A percentile compares a stretch with the other conserved stretches of the same genome.
These are phyloP conservation scores for Rhizopus arrhizus DNA, from an alignment of 371 early-diverging fungal species.

Conservation along the genomic window DNA sequence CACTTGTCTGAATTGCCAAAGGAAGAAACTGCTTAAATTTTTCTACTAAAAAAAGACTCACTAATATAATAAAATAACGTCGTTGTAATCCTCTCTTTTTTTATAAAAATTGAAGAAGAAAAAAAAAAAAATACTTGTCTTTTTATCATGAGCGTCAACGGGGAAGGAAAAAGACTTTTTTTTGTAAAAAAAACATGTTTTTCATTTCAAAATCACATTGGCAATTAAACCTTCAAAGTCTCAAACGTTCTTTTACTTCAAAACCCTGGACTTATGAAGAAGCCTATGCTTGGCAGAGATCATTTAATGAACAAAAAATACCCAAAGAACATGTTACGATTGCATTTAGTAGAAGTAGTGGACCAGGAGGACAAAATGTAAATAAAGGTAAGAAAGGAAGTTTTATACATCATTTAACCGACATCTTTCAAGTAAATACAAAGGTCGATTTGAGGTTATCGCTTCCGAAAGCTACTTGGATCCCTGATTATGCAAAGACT, in stretches of 20 bases:
- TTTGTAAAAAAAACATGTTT: background rate
- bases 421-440: slow-evolving; percentile 67
- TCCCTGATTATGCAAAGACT: slow-evolving; percentile 71
- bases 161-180: slow-evolving; percentile 1
- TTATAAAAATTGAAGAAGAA: slow-evolving; percentile 8
- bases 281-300: slow-evolving; percentile 36
- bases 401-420: background rate
- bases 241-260: slow-evolving; percentile 11
- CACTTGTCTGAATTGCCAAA: slow-evolving; percentile 28
- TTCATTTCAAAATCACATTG: slow-evolving; percentile 5
- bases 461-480: slow-evolving; percentile 70
- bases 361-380: slow-evolving; percentile 92
- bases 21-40: slow-evolving; percentile 24
- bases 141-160: background rate
- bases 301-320: slow-evolving; percentile 34
- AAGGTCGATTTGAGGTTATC: slow-evolving; percentile 82
- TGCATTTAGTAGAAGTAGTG: slow-evolving; percentile 58
- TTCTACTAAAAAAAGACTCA: slow-evolving; percentile 4
- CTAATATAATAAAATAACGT: slow-evolving; percentile 5
- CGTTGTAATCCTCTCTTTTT: background rate
- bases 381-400: slow-evolving; percentile 68
- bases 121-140: slow-evolving; percentile 4
- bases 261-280: slow-evolving; percentile 36
- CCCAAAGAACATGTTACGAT: slow-evolving; percentile 41
- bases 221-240: background rate